Conservation (phyloP, 2,329 filamentous ascomycete genomes). For the Berkeleyomyces rouxiae region DNA sequence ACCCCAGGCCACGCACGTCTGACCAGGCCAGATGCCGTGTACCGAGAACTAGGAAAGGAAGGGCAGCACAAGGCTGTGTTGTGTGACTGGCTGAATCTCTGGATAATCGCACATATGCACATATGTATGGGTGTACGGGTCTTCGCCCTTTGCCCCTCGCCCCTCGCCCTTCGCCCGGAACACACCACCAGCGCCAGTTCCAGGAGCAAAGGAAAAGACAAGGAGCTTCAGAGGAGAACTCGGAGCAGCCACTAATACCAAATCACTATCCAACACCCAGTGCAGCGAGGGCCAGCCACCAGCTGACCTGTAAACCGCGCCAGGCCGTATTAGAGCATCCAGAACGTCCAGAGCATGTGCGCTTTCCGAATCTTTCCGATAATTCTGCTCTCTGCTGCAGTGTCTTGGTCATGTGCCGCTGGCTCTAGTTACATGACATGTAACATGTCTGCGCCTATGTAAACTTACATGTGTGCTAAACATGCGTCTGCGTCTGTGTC, state of each 20-base stretch:
- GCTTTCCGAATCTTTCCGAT: slow-evolving; percentile 5
- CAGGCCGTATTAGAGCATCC: neutral
- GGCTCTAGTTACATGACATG: neutral
- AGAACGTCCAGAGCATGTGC: neutral
- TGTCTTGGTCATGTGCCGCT: neutral
- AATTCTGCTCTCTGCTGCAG: slow-evolving; percentile 3
- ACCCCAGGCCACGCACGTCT: neutral
- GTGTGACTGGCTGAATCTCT: neutral
- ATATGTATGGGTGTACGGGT: no score
- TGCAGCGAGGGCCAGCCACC: no score
- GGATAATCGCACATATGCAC: neutral
- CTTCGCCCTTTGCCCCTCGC: no score
- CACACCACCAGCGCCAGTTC: neutral
- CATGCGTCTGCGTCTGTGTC: neutral
- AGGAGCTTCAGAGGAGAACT: no score
- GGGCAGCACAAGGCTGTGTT: neutral
- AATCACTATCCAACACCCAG: no score
- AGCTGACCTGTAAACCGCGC: neutral
- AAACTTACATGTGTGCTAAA: neutral
- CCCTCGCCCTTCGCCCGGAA: neutral
- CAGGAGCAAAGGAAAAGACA: neutral
- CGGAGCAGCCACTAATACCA: no score
- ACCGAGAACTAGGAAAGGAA: slow-evolving; percentile 5
- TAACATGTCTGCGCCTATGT: neutral
- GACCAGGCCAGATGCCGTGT: neutral